Conservation (phyloP, 139 green algal genomes). For the Volvox africanus region DNA sequence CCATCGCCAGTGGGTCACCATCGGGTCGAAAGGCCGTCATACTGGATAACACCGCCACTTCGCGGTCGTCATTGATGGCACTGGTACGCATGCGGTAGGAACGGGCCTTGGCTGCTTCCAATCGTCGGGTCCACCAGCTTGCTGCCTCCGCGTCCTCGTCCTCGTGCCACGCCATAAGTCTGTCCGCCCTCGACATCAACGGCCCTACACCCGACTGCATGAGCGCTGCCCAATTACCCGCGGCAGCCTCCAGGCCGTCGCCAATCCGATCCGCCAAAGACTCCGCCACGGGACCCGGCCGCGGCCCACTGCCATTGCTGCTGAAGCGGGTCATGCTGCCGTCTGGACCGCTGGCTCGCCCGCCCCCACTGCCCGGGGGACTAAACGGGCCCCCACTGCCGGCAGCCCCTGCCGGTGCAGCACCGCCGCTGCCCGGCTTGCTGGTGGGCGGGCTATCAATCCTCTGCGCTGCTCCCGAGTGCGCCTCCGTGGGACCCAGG, state of each 20-base stretch:
- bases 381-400: not conserved
- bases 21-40: slow-evolving; percentile 33
- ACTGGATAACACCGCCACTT: not conserved
- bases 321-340: not conserved
- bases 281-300: slow-evolving; percentile 20
- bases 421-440: slow-evolving; percentile 5
- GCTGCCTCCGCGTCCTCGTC: not conserved
- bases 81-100: not conserved
- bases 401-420: too few relatives aligned
- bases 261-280: not conserved
- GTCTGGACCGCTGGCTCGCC: not conserved
- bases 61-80: not conserved
- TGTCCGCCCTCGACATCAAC: not conserved
- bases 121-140: not conserved
- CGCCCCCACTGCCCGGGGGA: not conserved
- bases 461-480: not conserved
- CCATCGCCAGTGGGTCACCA: slow-evolving; percentile 28
- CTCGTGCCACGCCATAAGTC: not conserved
- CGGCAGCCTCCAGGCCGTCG: not conserved
- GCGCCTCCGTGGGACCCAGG: not conserved
- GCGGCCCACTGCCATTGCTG: not conserved
- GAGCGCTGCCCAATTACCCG: slow-evolving; percentile 12
- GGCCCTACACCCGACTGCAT: not conserved
- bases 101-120: not conserved
- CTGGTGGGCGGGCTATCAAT: not conserved